phyloP scores from a whole-genome alignment of 345 rosid genomes.

The Passiflora organensis region DNA sequence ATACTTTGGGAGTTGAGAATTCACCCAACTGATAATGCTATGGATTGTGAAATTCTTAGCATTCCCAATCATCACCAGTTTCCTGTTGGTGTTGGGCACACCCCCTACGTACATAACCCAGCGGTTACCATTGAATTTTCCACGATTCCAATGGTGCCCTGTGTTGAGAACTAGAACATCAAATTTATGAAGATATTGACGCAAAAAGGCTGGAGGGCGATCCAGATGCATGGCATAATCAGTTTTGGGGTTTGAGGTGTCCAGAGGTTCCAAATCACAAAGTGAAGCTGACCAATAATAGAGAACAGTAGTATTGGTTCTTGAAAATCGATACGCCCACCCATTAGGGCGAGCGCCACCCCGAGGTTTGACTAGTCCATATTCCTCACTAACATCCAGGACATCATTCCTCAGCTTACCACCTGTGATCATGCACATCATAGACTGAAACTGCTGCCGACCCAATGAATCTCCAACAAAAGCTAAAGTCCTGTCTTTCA shows the following conservation, averaged over 20 bases:
- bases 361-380: constrained; percentile 43
- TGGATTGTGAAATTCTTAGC: constrained; percentile 73
- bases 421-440: constrained; percentile 77
- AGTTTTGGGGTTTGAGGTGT: constrained; percentile 38
- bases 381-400: constrained; percentile 54
- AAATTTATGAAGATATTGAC: constrained; percentile 44
- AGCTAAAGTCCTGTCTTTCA: constrained; percentile 66
- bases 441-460: constrained; percentile 75
- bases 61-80: constrained; percentile 48
- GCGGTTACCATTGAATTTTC: constrained; percentile 55
- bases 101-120: constrained; percentile 79
- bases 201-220: constrained; percentile 69
- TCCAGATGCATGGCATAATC: constrained; percentile 82
- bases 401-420: constrained; percentile 46
- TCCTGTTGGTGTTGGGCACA: constrained; percentile 43
- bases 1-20: constrained; percentile 51
- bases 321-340: constrained; percentile 70
- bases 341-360: constrained; percentile 61
- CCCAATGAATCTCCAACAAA: constrained; percentile 88
- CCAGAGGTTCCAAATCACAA: constrained; percentile 57
- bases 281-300: constrained; percentile 76
- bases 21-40: constrained; percentile 63
- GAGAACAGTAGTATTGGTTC: constrained; percentile 61
- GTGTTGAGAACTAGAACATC: constrained; percentile 72
- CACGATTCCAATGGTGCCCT: constrained; percentile 82